These are phyloP conservation scores for Prototheca cutis DNA, from an alignment of 163 green algal species.

Conservation along the genomic window DNA sequence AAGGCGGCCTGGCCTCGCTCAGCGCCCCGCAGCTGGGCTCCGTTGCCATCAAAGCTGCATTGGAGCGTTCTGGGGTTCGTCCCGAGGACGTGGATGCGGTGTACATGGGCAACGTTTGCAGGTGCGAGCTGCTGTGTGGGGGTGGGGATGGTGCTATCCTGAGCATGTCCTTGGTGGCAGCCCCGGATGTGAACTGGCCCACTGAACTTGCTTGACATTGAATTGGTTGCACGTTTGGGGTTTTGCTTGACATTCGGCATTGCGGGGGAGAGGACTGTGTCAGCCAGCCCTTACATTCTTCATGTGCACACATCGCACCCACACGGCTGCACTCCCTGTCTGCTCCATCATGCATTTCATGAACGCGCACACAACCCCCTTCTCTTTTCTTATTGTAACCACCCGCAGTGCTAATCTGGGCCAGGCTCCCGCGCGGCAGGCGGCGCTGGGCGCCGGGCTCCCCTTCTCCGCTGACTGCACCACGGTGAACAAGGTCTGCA, in stretches of 20 bases:
- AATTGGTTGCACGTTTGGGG: too few relatives aligned
- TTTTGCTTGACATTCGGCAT: too few relatives aligned
- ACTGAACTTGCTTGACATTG: too few relatives aligned
- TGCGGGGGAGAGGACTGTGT: too few relatives aligned
- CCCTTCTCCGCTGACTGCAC: conserved; percentile 56
- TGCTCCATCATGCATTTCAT: too few relatives aligned
- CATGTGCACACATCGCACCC: too few relatives aligned
- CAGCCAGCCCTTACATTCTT: too few relatives aligned
- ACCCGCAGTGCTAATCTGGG: conserved; percentile 15
- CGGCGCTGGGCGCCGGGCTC: conserved; percentile 60
- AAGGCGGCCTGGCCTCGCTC: conserved; percentile 50
- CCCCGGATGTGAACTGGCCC: too few relatives aligned
- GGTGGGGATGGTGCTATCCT: conserved; percentile 24
- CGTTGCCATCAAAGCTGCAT: conserved; percentile 57
- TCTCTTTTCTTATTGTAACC: too few relatives aligned
- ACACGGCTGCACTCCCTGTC: too few relatives aligned
- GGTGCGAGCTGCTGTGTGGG: conserved; percentile 25
- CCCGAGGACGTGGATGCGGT: conserved; percentile 57
- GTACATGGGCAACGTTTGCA: conserved; percentile 81
- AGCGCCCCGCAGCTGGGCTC: conserved; percentile 58
- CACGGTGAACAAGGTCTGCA: conserved; percentile 81
- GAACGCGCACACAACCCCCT: too few relatives aligned
- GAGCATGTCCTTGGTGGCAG: not conserved
- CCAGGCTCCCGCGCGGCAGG: conserved; percentile 80
- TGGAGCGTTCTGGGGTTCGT: conserved; percentile 42